These are phyloP conservation scores for Tetrahymena malaccensis DNA, from an alignment of 73 alveolate species.

Conservation along the genomic window DNA sequence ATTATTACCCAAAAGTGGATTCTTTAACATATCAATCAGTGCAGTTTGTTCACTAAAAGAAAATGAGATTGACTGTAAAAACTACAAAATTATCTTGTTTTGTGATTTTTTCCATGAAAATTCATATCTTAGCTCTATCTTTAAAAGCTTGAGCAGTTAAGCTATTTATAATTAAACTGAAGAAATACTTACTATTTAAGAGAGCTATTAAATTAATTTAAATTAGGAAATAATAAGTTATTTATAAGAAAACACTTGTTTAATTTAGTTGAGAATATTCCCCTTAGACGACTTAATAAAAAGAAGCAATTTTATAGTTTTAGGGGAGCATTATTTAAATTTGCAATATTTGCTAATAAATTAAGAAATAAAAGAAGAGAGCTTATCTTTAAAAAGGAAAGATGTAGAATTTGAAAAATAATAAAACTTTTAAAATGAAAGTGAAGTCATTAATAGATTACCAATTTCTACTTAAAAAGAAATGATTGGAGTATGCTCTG, in stretches of 20 bases:
- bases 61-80: background rate
- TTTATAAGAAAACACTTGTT: background rate
- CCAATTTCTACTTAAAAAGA: background rate
- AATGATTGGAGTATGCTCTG: background rate
- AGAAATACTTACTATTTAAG: background rate
- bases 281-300: background rate
- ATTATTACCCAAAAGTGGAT: background rate
- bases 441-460: background rate
- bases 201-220: background rate
- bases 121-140: background rate
- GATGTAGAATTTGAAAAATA: background rate
- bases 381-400: background rate
- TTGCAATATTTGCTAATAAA: background rate
- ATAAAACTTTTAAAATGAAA: background rate
- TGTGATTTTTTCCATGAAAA: background rate
- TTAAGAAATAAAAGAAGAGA: background rate
- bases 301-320: background rate
- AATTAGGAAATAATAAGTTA: background rate
- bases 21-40: background rate
- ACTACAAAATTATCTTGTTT: background rate
- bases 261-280: background rate
- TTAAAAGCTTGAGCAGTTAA: background rate
- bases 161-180: background rate
- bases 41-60: background rate
- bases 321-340: background rate